Evolutionary conservation across 2,329 filamentous ascomycete genomes (phyloP), one percentile per base, ranked within the genome.

Genomic region (Parascedosporium putredinis): DNA sequence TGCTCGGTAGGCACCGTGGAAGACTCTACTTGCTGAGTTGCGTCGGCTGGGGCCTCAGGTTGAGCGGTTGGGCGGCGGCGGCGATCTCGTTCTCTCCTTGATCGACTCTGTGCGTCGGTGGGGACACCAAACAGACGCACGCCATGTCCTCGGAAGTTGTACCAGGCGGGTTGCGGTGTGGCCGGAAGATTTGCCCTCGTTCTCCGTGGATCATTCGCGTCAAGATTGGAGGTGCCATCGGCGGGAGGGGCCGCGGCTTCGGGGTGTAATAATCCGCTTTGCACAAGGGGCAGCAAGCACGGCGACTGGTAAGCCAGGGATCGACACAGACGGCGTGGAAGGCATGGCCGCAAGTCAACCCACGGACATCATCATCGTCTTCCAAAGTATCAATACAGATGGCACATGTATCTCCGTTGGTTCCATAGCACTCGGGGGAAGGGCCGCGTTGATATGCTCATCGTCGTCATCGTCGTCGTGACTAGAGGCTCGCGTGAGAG

Each of bases 261-360:
- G 93, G 91, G 2, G 88, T 84, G 65, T 95, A 97, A 66, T 97
- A 98, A 62, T 98, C 93, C 36, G 91, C 88, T 70, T 98, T 98
- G 74, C 93, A 98, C 5, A 98, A 81, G 5, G 93, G 93, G 64
- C 93, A 98, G 71, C 91, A 97, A 23, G 93, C 93, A 56, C 91
- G 84, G 55, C 93, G 81, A 61, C 86, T 90, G 8, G 93, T 98
- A 55, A 98, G 71, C 93, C 93, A 98, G 9, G 93, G 93, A 59
- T 98, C 93, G 45, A 98, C 80, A 62, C 93, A 98, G 34, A 85
- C 87, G 47, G 89, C 90, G 64, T 98, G 93, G 78, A 97, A 98
- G 49, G 91, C 90, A 66, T 98, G 93, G n/a, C 93, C 93, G 61
- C 93, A 98, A 3, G 88, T 89, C 53, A 98, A 71, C 2, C 93